Percentiles rank a stretch among this genome's conserved stretches.
These are phyloP conservation scores for Crithidia sp. DNA, from an alignment of 208 protist species.

Conservation along the genomic window DNA sequence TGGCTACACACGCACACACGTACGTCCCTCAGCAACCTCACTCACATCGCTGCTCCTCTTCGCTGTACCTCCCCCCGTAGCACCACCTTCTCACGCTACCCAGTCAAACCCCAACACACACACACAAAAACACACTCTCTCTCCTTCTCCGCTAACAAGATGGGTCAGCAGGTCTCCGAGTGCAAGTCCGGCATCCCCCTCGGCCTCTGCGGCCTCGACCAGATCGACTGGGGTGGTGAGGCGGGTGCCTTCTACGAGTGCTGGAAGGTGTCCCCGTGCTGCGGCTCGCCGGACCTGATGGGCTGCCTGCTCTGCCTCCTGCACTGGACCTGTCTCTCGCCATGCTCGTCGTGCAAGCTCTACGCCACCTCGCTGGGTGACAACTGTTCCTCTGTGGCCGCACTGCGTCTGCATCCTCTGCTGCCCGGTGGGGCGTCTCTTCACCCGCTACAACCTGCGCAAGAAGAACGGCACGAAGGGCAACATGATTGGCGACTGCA, in stretches of 20 bases:
- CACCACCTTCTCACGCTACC: too few relatives aligned
- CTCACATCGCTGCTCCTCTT: too few relatives aligned
- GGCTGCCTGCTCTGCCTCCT: conserved; percentile 52
- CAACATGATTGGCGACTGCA: conserved; percentile 82
- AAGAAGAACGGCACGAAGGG: conserved; percentile 70
- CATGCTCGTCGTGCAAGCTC: conserved; percentile 66
- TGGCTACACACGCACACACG: too few relatives aligned
- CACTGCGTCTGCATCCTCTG: conserved; percentile 75
- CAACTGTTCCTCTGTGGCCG: conserved; percentile 63
- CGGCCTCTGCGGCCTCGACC: conserved; percentile 64
- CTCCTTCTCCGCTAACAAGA: conserved; percentile 17
- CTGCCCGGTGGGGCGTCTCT: conserved; percentile 62
- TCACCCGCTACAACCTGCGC: conserved; percentile 88
- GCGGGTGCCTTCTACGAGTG: conserved; percentile 76
- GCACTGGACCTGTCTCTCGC: conserved; percentile 55
- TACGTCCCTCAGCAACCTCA: too few relatives aligned
- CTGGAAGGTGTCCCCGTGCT: conserved; percentile 76
- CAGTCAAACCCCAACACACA: too few relatives aligned
- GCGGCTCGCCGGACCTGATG: conserved; percentile 61
- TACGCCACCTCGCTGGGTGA: conserved; percentile 77
- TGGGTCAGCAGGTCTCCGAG: conserved; percentile 54
- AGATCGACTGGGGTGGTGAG: conserved; percentile 67
- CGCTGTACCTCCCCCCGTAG: too few relatives aligned
- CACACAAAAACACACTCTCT: not conserved
- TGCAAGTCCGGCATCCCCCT: conserved; percentile 46